These are phyloP conservation scores for Taphrina flavorubra DNA, from an alignment of 1,139 yeast species.

Conservation along the genomic window DNA sequence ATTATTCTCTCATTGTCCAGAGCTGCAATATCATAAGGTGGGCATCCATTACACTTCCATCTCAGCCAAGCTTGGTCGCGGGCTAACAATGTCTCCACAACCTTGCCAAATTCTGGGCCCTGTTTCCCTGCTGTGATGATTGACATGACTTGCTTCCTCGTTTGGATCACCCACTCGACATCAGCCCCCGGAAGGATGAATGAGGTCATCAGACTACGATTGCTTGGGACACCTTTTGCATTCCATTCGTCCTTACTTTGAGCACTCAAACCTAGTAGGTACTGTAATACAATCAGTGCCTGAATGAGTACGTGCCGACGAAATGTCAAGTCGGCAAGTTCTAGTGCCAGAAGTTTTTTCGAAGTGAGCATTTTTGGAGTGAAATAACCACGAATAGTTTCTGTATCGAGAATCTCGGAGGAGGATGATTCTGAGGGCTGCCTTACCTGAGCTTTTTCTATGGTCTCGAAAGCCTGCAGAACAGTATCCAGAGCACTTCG, in stretches of 20 bases:
- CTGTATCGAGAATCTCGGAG: neutral
- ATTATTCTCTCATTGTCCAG: constrained; percentile 39
- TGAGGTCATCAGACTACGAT: constrained; percentile 49
- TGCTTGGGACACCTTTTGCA: constrained; percentile 46
- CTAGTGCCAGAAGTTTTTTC: constrained; percentile 28
- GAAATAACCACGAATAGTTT: constrained; percentile 33
- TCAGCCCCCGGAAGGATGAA: constrained; percentile 47
- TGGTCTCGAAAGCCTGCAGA: constrained; percentile 19
- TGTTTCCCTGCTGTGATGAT: constrained; percentile 37
- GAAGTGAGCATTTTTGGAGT: constrained; percentile 41
- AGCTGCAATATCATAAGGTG: constrained; percentile 43
- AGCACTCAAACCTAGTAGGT: constrained; percentile 48
- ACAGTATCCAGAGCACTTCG: constrained; percentile 37
- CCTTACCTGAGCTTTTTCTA: constrained; percentile 7
- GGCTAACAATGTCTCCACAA: constrained; percentile 47
- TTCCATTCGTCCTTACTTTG: constrained; percentile 46
- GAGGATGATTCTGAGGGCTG: neutral
- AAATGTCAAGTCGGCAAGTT: constrained; percentile 51
- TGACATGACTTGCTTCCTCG: constrained; percentile 43
- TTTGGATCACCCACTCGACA: constrained; percentile 46
- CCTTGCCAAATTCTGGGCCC: constrained; percentile 46
- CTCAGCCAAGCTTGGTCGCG: constrained; percentile 52
- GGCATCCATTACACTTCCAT: constrained; percentile 53
- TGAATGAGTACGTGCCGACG: constrained; percentile 52
- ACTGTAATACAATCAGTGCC: constrained; percentile 50